Conservation (phyloP, 306 rosid species). For the Pueraria montana region DNA sequence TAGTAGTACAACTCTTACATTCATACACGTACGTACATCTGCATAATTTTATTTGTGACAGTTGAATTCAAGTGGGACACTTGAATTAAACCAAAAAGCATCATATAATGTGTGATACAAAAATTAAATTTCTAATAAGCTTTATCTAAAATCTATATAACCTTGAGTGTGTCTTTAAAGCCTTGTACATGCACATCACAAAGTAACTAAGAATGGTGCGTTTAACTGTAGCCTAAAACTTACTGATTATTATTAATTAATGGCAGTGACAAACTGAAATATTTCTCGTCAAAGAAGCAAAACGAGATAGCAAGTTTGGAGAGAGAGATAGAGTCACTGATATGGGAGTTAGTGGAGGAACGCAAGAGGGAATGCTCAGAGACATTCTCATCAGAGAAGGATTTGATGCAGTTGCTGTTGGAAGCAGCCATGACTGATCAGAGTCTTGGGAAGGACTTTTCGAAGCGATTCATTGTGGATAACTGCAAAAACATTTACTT, state of each 20-base stretch:
- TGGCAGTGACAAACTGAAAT: slow-evolving; percentile 51
- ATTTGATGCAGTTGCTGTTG: slow-evolving; percentile 76
- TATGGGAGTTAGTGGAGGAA: slow-evolving; percentile 82
- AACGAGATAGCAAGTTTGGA: slow-evolving; percentile 62
- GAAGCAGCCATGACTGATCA: slow-evolving; percentile 70
- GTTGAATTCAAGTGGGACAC: neutral
- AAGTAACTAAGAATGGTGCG: neutral
- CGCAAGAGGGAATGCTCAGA: slow-evolving; percentile 57
- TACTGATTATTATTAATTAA: slow-evolving; percentile 7
- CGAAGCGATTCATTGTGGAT: slow-evolving; percentile 83
- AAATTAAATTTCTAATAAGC: neutral
- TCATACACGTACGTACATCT: neutral
- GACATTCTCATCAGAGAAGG: slow-evolving; percentile 59
- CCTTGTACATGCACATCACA: neutral
- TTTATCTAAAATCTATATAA: neutral
- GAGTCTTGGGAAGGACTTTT: slow-evolving; percentile 58
- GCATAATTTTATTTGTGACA: neutral
- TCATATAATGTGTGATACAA: neutral
- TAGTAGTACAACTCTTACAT: neutral
- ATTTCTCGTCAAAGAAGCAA: slow-evolving; percentile 49
- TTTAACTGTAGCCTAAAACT: neutral
- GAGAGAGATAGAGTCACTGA: slow-evolving; percentile 78
- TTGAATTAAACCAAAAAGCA: neutral
- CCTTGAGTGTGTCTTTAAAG: neutral
- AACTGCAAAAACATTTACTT: slow-evolving; percentile 94